These are phyloP conservation scores for Pulveroboletus ravenelii DNA, from an alignment of 768 basidiomycete genomes.

Conservation along the genomic window DNA sequence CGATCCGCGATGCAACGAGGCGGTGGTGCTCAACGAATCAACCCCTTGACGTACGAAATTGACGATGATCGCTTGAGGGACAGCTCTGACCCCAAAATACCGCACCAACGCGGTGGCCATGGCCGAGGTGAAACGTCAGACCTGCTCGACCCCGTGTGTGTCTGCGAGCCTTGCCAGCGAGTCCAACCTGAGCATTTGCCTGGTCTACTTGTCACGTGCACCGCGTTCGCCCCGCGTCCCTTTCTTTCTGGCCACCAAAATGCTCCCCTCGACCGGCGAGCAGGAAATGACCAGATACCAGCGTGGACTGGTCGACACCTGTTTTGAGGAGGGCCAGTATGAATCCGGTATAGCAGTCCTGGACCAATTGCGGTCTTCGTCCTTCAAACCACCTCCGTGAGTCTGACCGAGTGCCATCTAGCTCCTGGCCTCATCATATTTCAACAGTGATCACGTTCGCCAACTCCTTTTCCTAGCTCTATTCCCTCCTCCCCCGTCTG, in stretches of 20 bases:
- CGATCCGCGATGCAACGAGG: constrained; percentile 12
- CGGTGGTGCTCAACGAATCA: constrained; percentile 3
- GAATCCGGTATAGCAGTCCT: constrained; percentile 61
- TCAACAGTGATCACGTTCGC: constrained; percentile 53
- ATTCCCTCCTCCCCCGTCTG: constrained; percentile 41
- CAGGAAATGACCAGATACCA: constrained; percentile 46
- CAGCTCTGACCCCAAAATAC: constrained; percentile 9
- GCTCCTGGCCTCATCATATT: constrained; percentile 11
- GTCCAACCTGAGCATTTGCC: no score
- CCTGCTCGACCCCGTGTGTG: background rate
- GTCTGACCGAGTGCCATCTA: constrained; percentile 23
- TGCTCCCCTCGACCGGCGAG: constrained; percentile 26
- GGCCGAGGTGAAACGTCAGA: background rate
- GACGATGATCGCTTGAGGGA: background rate
- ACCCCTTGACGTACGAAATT: background rate
- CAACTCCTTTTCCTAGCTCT: constrained; percentile 70
- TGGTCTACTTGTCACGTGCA: constrained; percentile 21
- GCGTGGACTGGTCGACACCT: constrained; percentile 59
- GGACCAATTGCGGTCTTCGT: constrained; percentile 55
- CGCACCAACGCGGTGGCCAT: constrained; percentile 1
- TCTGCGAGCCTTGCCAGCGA: no score
- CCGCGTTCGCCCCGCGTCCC: constrained; percentile 12
- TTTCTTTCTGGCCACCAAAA: background rate
- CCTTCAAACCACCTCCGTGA: constrained; percentile 55
- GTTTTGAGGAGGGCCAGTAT: constrained; percentile 75